A percentile compares a stretch with the other conserved stretches of the same genome.
These are phyloP conservation scores for Stachybotrys echinatus DNA, from an alignment of 2,329 filamentous ascomycete species.

Conservation along the genomic window DNA sequence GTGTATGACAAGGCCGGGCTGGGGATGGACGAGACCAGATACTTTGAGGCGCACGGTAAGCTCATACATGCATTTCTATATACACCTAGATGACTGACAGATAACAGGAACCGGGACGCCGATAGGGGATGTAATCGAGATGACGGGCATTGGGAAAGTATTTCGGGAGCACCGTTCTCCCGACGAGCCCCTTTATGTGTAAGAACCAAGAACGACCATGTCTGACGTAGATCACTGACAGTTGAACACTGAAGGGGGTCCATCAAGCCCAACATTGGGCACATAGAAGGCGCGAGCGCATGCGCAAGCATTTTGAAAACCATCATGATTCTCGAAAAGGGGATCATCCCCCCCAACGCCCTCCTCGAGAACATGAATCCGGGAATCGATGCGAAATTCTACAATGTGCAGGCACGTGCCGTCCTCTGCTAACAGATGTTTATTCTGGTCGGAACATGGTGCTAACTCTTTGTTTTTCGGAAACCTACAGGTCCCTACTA, in stretches of 20 bases:
- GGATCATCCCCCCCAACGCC: conserved; percentile 11
- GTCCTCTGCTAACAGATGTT: too few species aligned
- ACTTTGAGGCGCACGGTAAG: conserved; percentile 40
- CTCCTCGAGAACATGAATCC: conserved; percentile 10
- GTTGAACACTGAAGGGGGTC: conserved; percentile 5
- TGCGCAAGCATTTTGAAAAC: conserved; percentile 13
- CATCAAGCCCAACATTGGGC: conserved; percentile 14
- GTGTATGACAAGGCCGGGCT: conserved; percentile 34
- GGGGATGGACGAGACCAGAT: conserved; percentile 27
- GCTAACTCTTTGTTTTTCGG: too few species aligned
- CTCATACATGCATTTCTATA: not conserved
- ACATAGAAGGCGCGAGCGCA: conserved; percentile 10
- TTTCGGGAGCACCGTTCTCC: not conserved
- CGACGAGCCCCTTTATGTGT: not conserved
- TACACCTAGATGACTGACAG: too few species aligned
- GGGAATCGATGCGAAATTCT: not conserved
- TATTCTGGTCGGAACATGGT: too few species aligned
- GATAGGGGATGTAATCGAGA: conserved; percentile 36
- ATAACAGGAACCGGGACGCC: conserved; percentile 36
- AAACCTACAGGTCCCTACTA: too few species aligned
- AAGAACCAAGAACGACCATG: too few species aligned
- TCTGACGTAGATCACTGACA: not conserved
- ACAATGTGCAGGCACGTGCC: not conserved
- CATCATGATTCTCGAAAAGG: conserved; percentile 9
- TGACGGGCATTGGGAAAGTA: conserved; percentile 20